These are phyloP conservation scores for Colletotrichum phormii DNA, from an alignment of 2,329 filamentous ascomycete species.

Conservation along the genomic window DNA sequence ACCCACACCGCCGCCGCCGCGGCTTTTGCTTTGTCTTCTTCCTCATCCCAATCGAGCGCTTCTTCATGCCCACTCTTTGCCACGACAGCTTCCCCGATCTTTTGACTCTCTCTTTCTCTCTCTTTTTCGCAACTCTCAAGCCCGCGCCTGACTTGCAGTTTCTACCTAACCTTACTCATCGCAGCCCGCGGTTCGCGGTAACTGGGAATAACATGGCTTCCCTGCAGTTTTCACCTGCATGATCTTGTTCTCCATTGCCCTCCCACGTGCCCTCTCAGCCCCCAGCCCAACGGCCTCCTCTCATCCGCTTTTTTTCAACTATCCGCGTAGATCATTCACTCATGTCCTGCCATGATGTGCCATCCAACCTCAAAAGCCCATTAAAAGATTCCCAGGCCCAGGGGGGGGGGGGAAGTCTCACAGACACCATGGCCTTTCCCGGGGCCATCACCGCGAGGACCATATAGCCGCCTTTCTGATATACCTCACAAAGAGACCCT, in stretches of 20 bases:
- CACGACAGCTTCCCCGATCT: background rate
- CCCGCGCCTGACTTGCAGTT: background rate
- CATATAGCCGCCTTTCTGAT: conserved; percentile 17
- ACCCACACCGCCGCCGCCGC: background rate
- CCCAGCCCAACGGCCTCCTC: background rate
- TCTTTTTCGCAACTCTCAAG: background rate
- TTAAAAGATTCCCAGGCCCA: background rate
- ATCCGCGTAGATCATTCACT: conserved; percentile 18
- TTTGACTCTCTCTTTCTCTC: background rate
- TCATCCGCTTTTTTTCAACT: background rate
- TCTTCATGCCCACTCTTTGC: background rate
- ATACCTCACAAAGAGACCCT: background rate
- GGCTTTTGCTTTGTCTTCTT: background rate
- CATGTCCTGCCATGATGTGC: background rate
- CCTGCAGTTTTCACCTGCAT: background rate
- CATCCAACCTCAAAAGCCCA: background rate
- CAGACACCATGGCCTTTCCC: conserved; percentile 5
- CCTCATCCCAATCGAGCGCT: background rate
- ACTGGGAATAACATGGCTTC: background rate
- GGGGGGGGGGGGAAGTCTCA: background rate
- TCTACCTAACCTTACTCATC: background rate
- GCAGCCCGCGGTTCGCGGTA: background rate
- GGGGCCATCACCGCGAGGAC: background rate
- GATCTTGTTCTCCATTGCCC: background rate
- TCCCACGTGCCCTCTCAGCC: too few relatives aligned